Conservation (phyloP, 2,329 filamentous ascomycete genomes). For the Curvularia hawaiiensis region DNA sequence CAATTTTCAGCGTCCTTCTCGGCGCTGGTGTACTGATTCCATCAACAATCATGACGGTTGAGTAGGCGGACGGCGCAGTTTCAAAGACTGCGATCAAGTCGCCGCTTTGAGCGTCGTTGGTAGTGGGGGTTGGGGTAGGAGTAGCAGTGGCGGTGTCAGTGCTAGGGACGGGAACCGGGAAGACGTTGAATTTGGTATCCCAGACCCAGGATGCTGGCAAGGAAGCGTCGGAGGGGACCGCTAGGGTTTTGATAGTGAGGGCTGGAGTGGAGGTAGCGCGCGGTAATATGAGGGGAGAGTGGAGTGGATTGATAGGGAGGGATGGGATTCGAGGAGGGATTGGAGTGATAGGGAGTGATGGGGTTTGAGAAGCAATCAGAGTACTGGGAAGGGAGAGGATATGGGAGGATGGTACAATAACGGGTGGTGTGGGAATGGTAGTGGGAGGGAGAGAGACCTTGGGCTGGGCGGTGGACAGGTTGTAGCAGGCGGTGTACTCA, state of each 20-base stretch:
- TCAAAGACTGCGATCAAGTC: background rate
- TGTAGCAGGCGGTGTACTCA: constrained; percentile 4
- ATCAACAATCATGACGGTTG: background rate
- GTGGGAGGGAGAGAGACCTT: background rate
- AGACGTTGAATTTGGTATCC: background rate
- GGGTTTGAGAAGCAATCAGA: background rate
- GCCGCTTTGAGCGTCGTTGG: background rate
- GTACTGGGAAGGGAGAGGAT: background rate
- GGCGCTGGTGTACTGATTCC: background rate
- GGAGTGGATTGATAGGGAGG: too few species aligned
- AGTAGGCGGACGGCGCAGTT: background rate
- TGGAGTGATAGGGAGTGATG: background rate
- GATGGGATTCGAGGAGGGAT: background rate
- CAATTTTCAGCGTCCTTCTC: background rate
- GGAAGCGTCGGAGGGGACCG: background rate
- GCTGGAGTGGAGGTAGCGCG: too few species aligned
- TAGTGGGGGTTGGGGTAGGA: background rate
- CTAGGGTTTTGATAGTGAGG: too few species aligned
- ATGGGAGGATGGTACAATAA: background rate
- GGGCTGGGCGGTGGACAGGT: too few species aligned
- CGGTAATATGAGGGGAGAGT: too few species aligned
- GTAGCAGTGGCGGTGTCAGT: background rate
- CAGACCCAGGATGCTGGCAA: background rate
- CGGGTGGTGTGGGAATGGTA: background rate
- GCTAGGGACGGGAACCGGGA: background rate